Conservation (phyloP, 352 stramenopile species). For the Peronosclerospora sorghi region DNA sequence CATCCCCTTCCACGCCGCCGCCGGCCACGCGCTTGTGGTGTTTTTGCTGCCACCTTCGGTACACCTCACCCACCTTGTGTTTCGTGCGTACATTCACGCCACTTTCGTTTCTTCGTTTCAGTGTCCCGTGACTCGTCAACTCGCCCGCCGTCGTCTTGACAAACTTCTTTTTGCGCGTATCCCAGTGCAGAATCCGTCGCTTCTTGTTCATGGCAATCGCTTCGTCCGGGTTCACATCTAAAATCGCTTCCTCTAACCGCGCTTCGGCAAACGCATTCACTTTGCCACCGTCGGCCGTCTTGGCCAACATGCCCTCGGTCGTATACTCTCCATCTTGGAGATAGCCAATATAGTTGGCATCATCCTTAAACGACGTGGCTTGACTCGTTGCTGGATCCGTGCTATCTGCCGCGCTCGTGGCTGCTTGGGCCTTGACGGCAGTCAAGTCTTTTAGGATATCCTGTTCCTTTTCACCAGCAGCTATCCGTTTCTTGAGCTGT, state of each 20-base stretch:
- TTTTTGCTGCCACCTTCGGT: slow-evolving; percentile 90
- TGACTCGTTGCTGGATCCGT: slow-evolving; percentile 21
- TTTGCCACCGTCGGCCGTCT: slow-evolving; percentile 64
- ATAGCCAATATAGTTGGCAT: slow-evolving; percentile 81
- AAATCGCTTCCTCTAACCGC: slow-evolving; percentile 91
- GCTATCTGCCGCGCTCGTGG: slow-evolving; percentile 1
- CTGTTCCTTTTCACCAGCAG: slow-evolving; percentile 55
- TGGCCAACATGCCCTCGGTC: slow-evolving; percentile 64
- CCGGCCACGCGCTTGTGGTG: slow-evolving; percentile 77
- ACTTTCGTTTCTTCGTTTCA: slow-evolving; percentile 83
- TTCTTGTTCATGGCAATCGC: slow-evolving; percentile 96
- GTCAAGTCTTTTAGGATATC: slow-evolving; percentile 59
- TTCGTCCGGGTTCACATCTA: slow-evolving; percentile 97
- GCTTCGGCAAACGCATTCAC: slow-evolving; percentile 71
- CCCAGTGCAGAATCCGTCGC: slow-evolving; percentile 97
- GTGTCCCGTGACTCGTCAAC: slow-evolving; percentile 63
- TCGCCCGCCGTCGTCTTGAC: slow-evolving; percentile 89
- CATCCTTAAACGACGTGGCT: slow-evolving; percentile 51
- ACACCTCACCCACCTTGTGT: slow-evolving; percentile 85
- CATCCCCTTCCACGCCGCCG: slow-evolving; percentile 54
- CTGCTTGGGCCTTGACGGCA: slow-evolving; percentile 30
- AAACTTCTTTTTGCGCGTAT: slow-evolving; percentile 96
- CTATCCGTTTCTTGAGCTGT: slow-evolving; percentile 86
- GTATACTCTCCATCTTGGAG: slow-evolving; percentile 70
- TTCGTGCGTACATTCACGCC: slow-evolving; percentile 77